phyloP scores from a whole-genome alignment of 352 stramenopile species.

The Phytophthora ramorum region DNA sequence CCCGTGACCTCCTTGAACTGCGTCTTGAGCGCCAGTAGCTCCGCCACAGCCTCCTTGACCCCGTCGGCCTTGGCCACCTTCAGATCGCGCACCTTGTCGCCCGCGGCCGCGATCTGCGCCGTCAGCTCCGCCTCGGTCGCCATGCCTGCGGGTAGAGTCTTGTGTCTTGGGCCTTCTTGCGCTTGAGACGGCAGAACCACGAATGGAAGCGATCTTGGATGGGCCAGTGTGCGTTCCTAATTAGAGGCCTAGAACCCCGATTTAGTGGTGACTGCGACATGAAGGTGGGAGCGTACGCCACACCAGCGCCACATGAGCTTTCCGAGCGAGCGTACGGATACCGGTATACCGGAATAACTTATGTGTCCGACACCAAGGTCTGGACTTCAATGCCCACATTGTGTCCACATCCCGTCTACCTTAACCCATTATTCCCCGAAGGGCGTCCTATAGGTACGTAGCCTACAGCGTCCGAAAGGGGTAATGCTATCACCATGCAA shows the following conservation, averaged over 20 bases:
- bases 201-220: slow-evolving; percentile 35
- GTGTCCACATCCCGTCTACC: background rate
- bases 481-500: too few relatives aligned
- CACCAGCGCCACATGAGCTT: slow-evolving; percentile 2
- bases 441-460: too few relatives aligned
- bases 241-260: too few relatives aligned
- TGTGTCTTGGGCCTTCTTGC: slow-evolving; percentile 5
- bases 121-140: slow-evolving; percentile 64
- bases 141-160: slow-evolving; percentile 24
- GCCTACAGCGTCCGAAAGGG: too few relatives aligned
- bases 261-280: too few relatives aligned
- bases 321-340: background rate
- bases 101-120: slow-evolving; percentile 66
- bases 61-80: slow-evolving; percentile 69
- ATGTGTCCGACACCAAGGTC: background rate
- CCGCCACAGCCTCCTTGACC: slow-evolving; percentile 58
- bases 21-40: slow-evolving; percentile 75
- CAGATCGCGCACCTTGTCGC: slow-evolving; percentile 75
- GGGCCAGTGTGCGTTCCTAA: background rate
- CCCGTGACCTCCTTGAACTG: slow-evolving; percentile 82
- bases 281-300: background rate
- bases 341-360: too few relatives aligned
- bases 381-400: background rate
- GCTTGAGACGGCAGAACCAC: slow-evolving; percentile 36
- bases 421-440: too few relatives aligned